Evolutionary conservation across 768 basidiomycete species (phyloP), one percentile per base, ranked within the genome.

Genomic region (Mycena sanguinolenta): DNA sequence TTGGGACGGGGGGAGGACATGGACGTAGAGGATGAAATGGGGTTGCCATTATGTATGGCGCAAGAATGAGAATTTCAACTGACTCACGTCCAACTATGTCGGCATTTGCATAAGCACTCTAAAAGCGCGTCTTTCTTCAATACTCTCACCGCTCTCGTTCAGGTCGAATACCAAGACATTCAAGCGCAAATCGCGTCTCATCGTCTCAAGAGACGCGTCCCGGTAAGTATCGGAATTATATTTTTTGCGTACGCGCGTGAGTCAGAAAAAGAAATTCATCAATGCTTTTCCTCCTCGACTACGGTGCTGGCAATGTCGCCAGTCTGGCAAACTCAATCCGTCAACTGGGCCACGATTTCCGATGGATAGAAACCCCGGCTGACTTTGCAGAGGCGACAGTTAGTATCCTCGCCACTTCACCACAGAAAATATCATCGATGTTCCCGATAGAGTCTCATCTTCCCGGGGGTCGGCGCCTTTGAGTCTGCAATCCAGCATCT

Each of bases 401-500:
- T 79, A 86, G 96, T 88, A 42, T 27, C 58, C 46, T 12, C 78
- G 17, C 32, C 57, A 36, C 72, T 55, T 55, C 55, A 55, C 32
- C 61, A 64, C 57, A 65, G 32, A 28, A 36, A 63, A 49, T 46
- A 46, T 63, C 19, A 63, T 53, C 9, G 19, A 46, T 46, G 9
- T 46, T 53, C 55, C 64, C 72, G 68, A 67, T 75, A 99, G 98
- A 92, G 90, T 81, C 91, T 99, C 78, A 87, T 99, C 74, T 99
- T 99, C 80, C 98, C 98, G 55, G 98, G 98, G 9, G 97, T 99
- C 54, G 98, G 98, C 21, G 90, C 95, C 3, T 99, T 98, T 78
- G 91, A 92, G 58, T 91, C 92, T 23, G 97, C 97, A 14, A 91
- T 98, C 74, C 85, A 87, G 58, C 91, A 93, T 65, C 90, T 99